Evolutionary conservation across 768 basidiomycete species (phyloP), one percentile per base, ranked within the genome.

Genomic region (Rhizopogon vesiculosus): DNA sequence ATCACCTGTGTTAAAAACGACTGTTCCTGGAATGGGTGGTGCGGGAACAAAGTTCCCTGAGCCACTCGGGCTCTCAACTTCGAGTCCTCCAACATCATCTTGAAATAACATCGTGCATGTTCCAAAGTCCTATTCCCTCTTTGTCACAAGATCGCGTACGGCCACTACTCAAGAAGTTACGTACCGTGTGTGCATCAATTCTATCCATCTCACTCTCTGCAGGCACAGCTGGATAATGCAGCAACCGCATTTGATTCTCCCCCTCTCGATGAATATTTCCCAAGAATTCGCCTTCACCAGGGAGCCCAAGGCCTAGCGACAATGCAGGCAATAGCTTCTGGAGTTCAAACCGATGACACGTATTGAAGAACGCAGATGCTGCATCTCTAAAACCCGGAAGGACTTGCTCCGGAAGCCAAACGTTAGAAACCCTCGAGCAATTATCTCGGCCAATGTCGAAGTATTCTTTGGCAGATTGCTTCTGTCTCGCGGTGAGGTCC

Each of bases 51-150:
- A 79, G 42, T 64, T 51, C 1, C 79, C 82, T 5, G 79, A 75
- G 18, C 66, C 61, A 41, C 72, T 67, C 0, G 82, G 81, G 61
- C 80, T 76, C 62, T 85, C 81, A 5, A 86, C 78, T 61, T 87
- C 83, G 3, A 86, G 71, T 0, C 86, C 86, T 6, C 84, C 84
- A 2, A 78, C 73, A 5, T 77, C 72, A 60, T 86, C 84, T 66
- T 86, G 85, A 49, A 85, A 72, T 3, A 87, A 67, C 6, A 85
- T 66, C 51, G 85, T 86, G n/a, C 84, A 70, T 0, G 74, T 79
- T 3, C 78, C 77, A 56, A 79, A 86, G 64, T 87, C 85, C 41
- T 65, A 59, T 43, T 63, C 59, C n/a, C 13, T n/a, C 16, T 33
- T 29, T 12, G 19, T 31, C 22, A 39, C 19, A 2, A 8, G 16